Conservation (phyloP, 2,329 filamentous ascomycete genomes). For the Paecilomyces fulvus region DNA sequence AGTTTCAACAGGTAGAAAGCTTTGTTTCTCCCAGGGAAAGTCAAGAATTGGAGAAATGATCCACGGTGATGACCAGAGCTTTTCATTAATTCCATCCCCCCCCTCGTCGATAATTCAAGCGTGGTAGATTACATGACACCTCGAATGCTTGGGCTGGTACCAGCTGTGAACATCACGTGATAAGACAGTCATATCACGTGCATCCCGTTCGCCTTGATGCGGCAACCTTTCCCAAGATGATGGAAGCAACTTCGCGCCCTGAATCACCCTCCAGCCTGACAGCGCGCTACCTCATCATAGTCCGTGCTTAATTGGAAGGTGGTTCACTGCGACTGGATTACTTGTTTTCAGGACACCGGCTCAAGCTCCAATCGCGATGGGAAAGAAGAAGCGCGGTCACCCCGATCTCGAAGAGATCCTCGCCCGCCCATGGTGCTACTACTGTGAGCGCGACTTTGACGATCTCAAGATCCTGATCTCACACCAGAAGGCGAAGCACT, state of each 20-base stretch:
- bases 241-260: neutral
- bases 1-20: no score
- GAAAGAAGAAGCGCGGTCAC: slow-evolving; percentile 82
- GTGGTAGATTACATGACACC: neutral
- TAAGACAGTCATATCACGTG: neutral
- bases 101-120: no score
- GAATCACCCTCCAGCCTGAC: neutral
- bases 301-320: neutral
- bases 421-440: slow-evolving; percentile 90
- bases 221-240: neutral
- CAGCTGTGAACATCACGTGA: neutral
- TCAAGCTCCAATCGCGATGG: slow-evolving; percentile 47
- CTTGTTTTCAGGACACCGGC: neutral
- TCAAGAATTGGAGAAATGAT: no score
- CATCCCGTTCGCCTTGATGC: neutral
- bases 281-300: neutral
- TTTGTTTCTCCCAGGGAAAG: no score
- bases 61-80: no score
- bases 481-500: slow-evolving; percentile 98
- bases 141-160: no score
- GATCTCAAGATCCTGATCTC: slow-evolving; percentile 93
- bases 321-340: neutral
- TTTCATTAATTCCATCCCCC: no score
- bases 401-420: slow-evolving; percentile 85
- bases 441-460: slow-evolving; percentile 98